A percentile compares a stretch with the other conserved stretches of the same genome.
These are phyloP conservation scores for Penicillium decumbens DNA, from an alignment of 2,329 filamentous ascomycete species.

Conservation along the genomic window DNA sequence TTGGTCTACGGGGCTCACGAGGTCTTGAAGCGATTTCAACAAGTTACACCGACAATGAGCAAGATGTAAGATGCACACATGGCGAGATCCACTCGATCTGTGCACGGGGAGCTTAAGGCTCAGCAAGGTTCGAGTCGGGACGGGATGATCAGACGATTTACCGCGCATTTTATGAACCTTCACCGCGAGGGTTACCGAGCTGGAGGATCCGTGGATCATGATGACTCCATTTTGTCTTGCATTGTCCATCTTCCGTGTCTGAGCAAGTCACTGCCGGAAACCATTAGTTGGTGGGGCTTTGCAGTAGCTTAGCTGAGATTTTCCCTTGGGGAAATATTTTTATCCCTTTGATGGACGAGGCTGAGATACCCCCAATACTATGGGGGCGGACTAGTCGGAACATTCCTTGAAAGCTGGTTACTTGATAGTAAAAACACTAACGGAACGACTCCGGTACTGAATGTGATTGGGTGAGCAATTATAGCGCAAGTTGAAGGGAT, in stretches of 20 bases:
- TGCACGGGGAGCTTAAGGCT: conserved; percentile 3
- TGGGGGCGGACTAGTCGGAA: not conserved
- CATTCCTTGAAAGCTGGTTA: not conserved
- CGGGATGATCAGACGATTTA: conserved; percentile 14
- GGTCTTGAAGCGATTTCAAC: conserved; percentile 1
- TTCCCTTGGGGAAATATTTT: not conserved
- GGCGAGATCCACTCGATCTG: conserved; percentile 13
- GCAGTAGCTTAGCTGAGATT: conserved; percentile 1
- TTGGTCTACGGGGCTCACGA: conserved; percentile 8
- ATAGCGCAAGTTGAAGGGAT: not conserved
- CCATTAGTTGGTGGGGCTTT: conserved; percentile 3
- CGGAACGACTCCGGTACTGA: not conserved
- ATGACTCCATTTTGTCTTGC: conserved; percentile 13
- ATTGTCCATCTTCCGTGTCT: conserved; percentile 1
- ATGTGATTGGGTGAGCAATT: conserved; percentile 7
- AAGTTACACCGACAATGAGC: conserved; percentile 20
- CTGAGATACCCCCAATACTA: not conserved
- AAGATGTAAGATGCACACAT: conserved; percentile 17
- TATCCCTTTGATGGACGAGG: not conserved
- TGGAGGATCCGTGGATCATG: conserved; percentile 1
- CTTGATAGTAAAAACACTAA: not conserved
- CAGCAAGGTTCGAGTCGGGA: conserved; percentile 14
- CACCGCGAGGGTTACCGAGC: not conserved
- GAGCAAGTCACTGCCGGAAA: not conserved
- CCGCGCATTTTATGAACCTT: conserved; percentile 17